A percentile compares a stretch with the other conserved stretches of the same genome.
Conservation (phyloP, 164 flowering plant genomes). For the Cinnamomum micranthum region DNA sequence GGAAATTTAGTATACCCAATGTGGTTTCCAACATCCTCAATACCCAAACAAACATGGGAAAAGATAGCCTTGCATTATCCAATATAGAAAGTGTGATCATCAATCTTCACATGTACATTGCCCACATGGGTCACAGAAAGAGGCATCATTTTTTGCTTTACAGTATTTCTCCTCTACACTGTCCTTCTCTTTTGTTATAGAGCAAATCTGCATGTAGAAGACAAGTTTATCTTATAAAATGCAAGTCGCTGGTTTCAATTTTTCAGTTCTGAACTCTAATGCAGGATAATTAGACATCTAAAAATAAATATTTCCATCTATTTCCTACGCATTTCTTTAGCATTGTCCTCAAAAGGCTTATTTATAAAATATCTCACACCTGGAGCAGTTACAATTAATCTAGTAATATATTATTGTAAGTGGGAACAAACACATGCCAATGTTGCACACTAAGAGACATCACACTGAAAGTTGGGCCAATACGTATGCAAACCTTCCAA, state of each 20-base stretch:
- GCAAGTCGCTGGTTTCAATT: neutral
- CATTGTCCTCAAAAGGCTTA: no score
- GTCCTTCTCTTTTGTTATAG: constrained; percentile 41
- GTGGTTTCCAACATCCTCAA: no score
- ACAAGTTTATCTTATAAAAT: neutral
- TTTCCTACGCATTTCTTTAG: no score
- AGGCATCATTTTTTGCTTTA: constrained; percentile 13
- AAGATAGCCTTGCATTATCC: neutral
- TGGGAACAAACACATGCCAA: no score
- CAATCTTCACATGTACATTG: constrained; percentile 9
- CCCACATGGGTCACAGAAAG: neutral
- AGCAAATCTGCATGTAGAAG: constrained; percentile 45
- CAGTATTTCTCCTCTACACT: constrained; percentile 22
- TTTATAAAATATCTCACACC: no score
- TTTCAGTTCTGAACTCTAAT: neutral
- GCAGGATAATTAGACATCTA: neutral
- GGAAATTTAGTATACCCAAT: no score
- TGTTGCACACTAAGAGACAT: no score
- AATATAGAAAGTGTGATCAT: neutral
- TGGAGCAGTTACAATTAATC: no score
- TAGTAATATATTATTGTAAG: no score
- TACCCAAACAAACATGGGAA: no score
- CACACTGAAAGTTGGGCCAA: no score
- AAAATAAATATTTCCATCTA: neutral
- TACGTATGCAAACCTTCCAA: no score